Evolutionary conservation across 2,329 filamentous ascomycete genomes (phyloP), one percentile per base, ranked within the genome.

Genomic region (Pseudogymnoascus sp.): DNA sequence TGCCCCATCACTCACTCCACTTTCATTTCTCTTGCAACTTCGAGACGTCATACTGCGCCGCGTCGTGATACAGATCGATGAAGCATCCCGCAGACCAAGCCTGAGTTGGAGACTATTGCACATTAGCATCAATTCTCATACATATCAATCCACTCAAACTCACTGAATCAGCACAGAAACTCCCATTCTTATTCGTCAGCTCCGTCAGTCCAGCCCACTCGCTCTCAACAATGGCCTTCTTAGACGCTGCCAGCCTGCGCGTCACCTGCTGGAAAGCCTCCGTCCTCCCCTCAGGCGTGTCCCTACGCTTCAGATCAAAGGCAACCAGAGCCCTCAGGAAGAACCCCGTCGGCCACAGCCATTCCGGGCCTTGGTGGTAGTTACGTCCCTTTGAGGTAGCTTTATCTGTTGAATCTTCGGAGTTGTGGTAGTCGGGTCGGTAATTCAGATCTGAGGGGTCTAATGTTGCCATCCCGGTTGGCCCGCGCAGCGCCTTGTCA

Each of bases 301-400:
- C 81, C 58, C 91, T 83, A 30, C 92, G 82, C 78, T 83, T 82
- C 59, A 97, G 78, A 73, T 97, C 92, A 71, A 97, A 97, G 74
- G 92, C 90, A 66, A 99, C 82, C 67, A 99, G 79, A 1, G 94
- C 94, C 58, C 95, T 87, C 22, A 97, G 80, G 81, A 96, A 99
- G 79, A 92, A 99, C 4, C 94, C 94, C 1, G 91, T 93, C 0
- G 93, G 95, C 94, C 94, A 99, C 23, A 97, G 78, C 94, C 94
- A 99, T 75, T 99, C 94, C 0, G 94, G 95, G 4, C 94, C 94
- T 75, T 97, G 93, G 75, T 99, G 94, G 77, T 99, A 99, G 76
- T 97, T 99, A 62, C 94, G 84, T 59, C 94, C 94, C 76, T 97
- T 97, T 69, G 89, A 86, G 0, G 93, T 97, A 9, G 90, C 84